A percentile compares a stretch with the other conserved stretches of the same genome.
These are phyloP conservation scores for Fusarium drepaniforme DNA, from an alignment of 2,329 filamentous ascomycete species.

Conservation along the genomic window DNA sequence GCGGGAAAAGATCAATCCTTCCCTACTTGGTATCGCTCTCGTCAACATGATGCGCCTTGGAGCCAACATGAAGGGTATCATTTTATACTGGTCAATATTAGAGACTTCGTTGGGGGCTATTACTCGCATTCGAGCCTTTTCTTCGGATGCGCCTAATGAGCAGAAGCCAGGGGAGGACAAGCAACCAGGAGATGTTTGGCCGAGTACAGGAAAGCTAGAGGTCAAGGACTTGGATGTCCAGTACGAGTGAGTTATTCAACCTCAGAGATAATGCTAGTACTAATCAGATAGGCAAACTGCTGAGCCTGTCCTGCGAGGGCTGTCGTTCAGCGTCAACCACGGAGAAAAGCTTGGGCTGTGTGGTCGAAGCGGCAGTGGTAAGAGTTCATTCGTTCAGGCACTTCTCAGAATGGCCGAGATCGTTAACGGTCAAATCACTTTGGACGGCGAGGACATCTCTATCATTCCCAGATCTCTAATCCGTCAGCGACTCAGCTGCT, in stretches of 20 bases:
- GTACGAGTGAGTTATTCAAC: conserved; percentile 43
- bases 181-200: conserved; percentile 37
- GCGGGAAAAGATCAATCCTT: conserved; percentile 45
- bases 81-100: conserved; percentile 45
- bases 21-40: conserved; percentile 52
- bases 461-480: conserved; percentile 42
- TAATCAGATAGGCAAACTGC: conserved; percentile 26
- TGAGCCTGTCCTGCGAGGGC: conserved; percentile 44
- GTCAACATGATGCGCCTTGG: conserved; percentile 50
- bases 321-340: conserved; percentile 47
- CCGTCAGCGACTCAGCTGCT: conserved; percentile 54
- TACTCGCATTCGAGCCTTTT: conserved; percentile 45
- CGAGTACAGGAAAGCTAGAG: conserved; percentile 37
- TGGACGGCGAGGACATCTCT: conserved; percentile 59
- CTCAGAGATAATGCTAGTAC: too few relatives aligned
- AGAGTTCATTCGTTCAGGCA: conserved; percentile 56
- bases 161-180: conserved; percentile 26
- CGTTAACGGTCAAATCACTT: conserved; percentile 54
- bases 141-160: conserved; percentile 42
- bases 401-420: conserved; percentile 63
- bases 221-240: conserved; percentile 39
- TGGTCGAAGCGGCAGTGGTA: conserved; percentile 59
- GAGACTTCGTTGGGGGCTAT: conserved; percentile 49
- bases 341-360: conserved; percentile 56
- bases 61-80: conserved; percentile 43